These are phyloP conservation scores for Mortierella sp. DNA, from an alignment of 371 early-diverging fungal species.

Conservation along the genomic window DNA sequence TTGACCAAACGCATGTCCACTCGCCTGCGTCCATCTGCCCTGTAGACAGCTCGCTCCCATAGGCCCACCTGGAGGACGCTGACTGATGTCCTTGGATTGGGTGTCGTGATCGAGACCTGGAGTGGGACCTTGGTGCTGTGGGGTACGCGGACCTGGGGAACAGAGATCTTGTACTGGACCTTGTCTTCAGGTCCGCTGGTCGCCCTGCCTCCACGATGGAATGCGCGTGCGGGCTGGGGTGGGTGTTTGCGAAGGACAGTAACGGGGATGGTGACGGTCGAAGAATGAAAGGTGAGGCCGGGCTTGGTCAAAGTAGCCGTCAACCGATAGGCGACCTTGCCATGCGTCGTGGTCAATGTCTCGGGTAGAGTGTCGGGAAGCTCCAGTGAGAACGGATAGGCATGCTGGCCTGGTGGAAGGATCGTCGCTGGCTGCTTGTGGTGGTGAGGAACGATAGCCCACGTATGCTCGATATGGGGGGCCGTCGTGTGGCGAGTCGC, in stretches of 20 bases:
- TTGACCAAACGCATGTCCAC: constrained; percentile 45
- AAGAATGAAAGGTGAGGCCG: constrained; percentile 38
- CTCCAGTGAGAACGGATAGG: constrained; percentile 55
- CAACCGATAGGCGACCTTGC: constrained; percentile 51
- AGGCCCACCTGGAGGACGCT: constrained; percentile 38
- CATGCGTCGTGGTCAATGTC: constrained; percentile 50
- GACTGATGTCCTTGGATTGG: constrained; percentile 15
- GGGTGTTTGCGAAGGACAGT: constrained; percentile 36
- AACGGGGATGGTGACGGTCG: constrained; percentile 31
- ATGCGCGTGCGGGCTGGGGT: constrained; percentile 13
- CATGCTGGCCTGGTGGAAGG: constrained; percentile 52
- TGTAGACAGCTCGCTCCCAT: constrained; percentile 43
- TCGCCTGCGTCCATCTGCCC: constrained; percentile 40
- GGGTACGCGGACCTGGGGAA: constrained; percentile 45
- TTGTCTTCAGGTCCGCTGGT: constrained; percentile 26
- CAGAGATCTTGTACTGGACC: constrained; percentile 32
- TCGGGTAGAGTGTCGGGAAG: constrained; percentile 53
- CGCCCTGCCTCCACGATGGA: constrained; percentile 30
- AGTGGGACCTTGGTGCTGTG: constrained; percentile 40
- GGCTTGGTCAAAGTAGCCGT: constrained; percentile 47
- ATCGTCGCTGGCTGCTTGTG: constrained; percentile 34
- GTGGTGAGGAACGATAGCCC: constrained; percentile 31
- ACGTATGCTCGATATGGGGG: constrained; percentile 43
- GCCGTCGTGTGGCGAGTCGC: constrained; percentile 38
- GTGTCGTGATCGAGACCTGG: constrained; percentile 37